Base-by-base conservation (phyloP, 1,284 basidiomycete genomes). In the Tilletia setariae region DNA sequence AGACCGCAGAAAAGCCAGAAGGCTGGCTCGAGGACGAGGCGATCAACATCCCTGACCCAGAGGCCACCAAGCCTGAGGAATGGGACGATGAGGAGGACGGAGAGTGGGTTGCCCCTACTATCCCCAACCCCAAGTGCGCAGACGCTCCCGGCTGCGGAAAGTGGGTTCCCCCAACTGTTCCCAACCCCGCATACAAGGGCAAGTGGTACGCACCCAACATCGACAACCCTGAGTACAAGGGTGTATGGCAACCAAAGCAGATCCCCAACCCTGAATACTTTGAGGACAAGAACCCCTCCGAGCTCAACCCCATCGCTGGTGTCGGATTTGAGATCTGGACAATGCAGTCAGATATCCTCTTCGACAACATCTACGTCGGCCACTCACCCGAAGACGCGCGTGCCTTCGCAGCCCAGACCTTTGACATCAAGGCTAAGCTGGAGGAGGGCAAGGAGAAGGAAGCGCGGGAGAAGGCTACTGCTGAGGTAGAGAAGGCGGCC, bases 71-170 rank as follows among this genome's bases (percentile, higher is more conserved):
- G 87, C 96, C 96, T 35, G 95, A 98, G 83, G 96, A 99, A 85
- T 99, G 96, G 96, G 94, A 97, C 82, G 92, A 98, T 76, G 96
- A 98, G 84, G 95, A 98, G 84, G 95, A 98, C 79, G 96, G 96
- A 84, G 95, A 98, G 82, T 99, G 94, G 93, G 88, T 97, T 71
- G 88, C 94, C 13, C 94, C 95, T 32, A 89, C 88, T 70, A 86
- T 98, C 68, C 85, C 88, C 43, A 84, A 84, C 79, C 83, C 83
- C 69, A 97, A 97, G 87, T 91, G 94, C 77, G 87, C 89, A 74
- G 90, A 90, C 69, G 93, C 89, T 70, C 88, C 93, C 76, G 96
- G 96, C 59, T 99, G 96, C 80, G 96, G 96, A 81, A 88, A 90
- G 82, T 98, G 95, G 95, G 90, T 88, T 77, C 63, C 86, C 78